phyloP scores from a whole-genome alignment of 192 early-diverging fungal species.

The Spizellomyces sp. region DNA sequence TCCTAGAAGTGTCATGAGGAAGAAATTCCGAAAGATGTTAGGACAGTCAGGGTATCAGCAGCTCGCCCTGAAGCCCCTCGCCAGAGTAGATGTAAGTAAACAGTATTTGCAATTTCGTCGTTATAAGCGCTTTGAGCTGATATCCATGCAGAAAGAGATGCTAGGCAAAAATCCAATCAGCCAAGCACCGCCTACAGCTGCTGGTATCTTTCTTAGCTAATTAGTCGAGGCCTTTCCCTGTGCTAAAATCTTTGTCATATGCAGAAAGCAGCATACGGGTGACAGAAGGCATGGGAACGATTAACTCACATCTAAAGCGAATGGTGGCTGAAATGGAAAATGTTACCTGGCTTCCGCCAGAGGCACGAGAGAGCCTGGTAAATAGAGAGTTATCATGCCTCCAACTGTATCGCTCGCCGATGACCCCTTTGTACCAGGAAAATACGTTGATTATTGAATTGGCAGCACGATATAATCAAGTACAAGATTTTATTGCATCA shows the following conservation, averaged over 20 bases:
- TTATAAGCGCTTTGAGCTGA: too few relatives aligned
- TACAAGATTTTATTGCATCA: constrained; percentile 32
- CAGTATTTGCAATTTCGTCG: too few relatives aligned
- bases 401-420: neutral
- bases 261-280: too few relatives aligned
- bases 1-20: constrained; percentile 1
- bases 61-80: constrained; percentile 39
- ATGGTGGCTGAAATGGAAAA: constrained; percentile 41
- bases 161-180: too few relatives aligned
- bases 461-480: constrained; percentile 44
- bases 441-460: constrained; percentile 53
- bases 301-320: constrained; percentile 24
- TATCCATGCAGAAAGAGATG: too few relatives aligned
- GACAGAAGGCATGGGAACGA: neutral
- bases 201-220: too few relatives aligned
- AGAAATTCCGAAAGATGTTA: constrained; percentile 34
- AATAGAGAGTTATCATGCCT: neutral
- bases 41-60: constrained; percentile 39
- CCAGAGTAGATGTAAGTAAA: constrained; percentile 37
- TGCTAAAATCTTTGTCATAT: too few relatives aligned
- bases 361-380: constrained; percentile 40
- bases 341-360: constrained; percentile 34
- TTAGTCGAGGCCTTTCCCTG: too few relatives aligned
- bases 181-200: too few relatives aligned
- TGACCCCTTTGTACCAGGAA: constrained; percentile 18